Conservation (phyloP, 2,329 filamentous ascomycete genomes). For the Fusarium haematococcum region DNA sequence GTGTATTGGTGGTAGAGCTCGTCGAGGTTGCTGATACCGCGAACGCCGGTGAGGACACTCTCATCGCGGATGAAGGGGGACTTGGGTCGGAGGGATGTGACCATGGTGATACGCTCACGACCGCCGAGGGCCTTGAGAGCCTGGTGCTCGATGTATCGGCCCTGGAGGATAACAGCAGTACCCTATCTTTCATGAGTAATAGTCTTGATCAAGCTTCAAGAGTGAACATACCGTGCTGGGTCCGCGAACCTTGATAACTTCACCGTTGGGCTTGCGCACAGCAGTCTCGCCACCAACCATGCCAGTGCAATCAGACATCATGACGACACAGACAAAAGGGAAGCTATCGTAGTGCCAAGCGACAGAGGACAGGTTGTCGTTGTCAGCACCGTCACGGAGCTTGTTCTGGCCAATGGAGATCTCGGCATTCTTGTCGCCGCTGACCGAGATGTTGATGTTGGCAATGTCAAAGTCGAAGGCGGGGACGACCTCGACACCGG, state of each 20-base stretch:
- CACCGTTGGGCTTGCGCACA: slow-evolving; percentile 41
- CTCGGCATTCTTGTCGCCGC: slow-evolving; percentile 40
- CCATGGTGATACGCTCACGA: slow-evolving; percentile 59
- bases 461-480: slow-evolving; percentile 69
- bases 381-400: slow-evolving; percentile 17
- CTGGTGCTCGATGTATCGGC: slow-evolving; percentile 59
- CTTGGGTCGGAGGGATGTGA: slow-evolving; percentile 58
- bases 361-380: slow-evolving; percentile 36
- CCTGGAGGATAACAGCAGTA: slow-evolving; percentile 58
- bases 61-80: slow-evolving; percentile 55
- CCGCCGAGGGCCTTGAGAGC: slow-evolving; percentile 55
- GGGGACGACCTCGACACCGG: slow-evolving; percentile 68
- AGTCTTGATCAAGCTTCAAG: neutral
- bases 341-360: slow-evolving; percentile 64
- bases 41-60: slow-evolving; percentile 10
- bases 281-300: slow-evolving; percentile 58
- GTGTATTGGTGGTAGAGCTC: slow-evolving; percentile 13
- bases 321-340: slow-evolving; percentile 64
- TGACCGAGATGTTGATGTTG: slow-evolving; percentile 64
- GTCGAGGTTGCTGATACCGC: slow-evolving; percentile 1
- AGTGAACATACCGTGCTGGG: slow-evolving; percentile 35
- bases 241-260: slow-evolving; percentile 41
- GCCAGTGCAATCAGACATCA: slow-evolving; percentile 60
- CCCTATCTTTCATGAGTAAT: slow-evolving; percentile 39
- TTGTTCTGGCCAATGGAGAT: slow-evolving; percentile 31